Evolutionary conservation across 257 asterid genomes (phyloP).

Genomic region (Jacaranda copaia): DNA sequence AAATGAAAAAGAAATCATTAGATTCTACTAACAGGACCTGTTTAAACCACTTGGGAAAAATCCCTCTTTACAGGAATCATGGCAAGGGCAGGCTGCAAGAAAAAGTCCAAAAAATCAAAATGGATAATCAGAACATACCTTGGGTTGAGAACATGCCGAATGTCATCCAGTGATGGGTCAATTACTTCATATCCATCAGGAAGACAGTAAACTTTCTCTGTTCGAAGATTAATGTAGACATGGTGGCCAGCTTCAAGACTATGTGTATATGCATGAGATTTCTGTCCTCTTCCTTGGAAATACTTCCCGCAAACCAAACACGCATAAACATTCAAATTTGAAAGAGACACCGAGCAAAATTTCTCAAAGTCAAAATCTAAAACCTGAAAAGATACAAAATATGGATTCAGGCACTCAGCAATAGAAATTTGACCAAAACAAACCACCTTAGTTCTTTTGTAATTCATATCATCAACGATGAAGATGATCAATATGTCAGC

Average conservation of each 20-base stretch:
- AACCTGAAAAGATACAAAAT: slow-evolving; percentile 62
- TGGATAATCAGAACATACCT: slow-evolving; percentile 53
- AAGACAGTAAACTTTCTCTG: slow-evolving; percentile 96
- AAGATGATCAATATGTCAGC: not conserved
- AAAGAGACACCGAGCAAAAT: slow-evolving; percentile 93
- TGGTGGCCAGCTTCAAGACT: slow-evolving; percentile 99
- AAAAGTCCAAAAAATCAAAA: not conserved
- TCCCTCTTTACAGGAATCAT: not conserved
- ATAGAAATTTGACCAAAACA: slow-evolving; percentile 16
- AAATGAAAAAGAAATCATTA: slow-evolving; percentile 4
- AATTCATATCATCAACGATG: not conserved
- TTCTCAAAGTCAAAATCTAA: slow-evolving; percentile 97
- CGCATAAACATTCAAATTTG: slow-evolving; percentile 94
- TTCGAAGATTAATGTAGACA: slow-evolving; percentile 89
- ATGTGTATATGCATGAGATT: slow-evolving; percentile 96
- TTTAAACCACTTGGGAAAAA: not conserved
- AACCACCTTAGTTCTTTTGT: not conserved
- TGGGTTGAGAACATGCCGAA: slow-evolving; percentile 91
- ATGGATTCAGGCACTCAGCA: not conserved
- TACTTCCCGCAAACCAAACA: slow-evolving; percentile 98
- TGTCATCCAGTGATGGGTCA: slow-evolving; percentile 94
- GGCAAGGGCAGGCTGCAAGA: not conserved
- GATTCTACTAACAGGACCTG: not conserved
- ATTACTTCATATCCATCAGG: slow-evolving; percentile 98
- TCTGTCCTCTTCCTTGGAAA: slow-evolving; percentile 96